Percentiles rank a stretch among this genome's conserved stretches.
phyloP scores from a whole-genome alignment of 495 filamentous ascomycete genomes.

The Ascobolus immersus region DNA sequence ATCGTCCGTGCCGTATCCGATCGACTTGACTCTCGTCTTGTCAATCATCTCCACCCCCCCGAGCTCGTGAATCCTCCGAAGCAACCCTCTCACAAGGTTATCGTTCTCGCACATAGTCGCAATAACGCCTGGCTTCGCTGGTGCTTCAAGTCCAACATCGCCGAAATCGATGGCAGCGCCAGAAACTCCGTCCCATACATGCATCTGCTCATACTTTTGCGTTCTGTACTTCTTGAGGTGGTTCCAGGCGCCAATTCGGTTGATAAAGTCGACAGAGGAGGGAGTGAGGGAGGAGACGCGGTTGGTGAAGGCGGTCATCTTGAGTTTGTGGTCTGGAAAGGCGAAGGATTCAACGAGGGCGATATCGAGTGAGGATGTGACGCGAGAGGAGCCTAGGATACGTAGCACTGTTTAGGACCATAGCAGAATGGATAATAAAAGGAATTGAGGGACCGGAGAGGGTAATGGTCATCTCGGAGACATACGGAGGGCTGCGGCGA shows the following conservation, averaged over 20 bases:
- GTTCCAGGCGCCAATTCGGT: constrained; percentile 65
- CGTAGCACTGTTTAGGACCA: constrained; percentile 4
- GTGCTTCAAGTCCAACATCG: constrained; percentile 34
- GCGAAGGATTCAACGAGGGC: constrained; percentile 81
- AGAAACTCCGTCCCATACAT: constrained; percentile 80
- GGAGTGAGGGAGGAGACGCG: constrained; percentile 87
- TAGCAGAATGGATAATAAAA: constrained; percentile 2
- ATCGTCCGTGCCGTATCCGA: constrained; percentile 43
- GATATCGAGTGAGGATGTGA: constrained; percentile 51
- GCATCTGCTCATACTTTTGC: constrained; percentile 76
- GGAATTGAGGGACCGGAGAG: background rate
- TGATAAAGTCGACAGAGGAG: constrained; percentile 42
- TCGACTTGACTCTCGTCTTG: constrained; percentile 46
- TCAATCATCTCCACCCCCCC: constrained; percentile 44
- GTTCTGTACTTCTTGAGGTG: constrained; percentile 42
- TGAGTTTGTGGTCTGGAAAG: constrained; percentile 40
- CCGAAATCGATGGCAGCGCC: constrained; percentile 74
- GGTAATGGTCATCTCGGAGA: constrained; percentile 3
- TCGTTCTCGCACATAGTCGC: constrained; percentile 93
- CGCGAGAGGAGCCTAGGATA: constrained; percentile 32
- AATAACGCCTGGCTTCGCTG: constrained; percentile 32
- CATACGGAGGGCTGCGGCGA: constrained; percentile 67
- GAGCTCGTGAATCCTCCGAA: constrained; percentile 42
- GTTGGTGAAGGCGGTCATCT: constrained; percentile 58
- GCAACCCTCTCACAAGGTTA: constrained; percentile 55